Base-by-base conservation (phyloP, 768 basidiomycete species). In the Artomyces pyxidatus region DNA sequence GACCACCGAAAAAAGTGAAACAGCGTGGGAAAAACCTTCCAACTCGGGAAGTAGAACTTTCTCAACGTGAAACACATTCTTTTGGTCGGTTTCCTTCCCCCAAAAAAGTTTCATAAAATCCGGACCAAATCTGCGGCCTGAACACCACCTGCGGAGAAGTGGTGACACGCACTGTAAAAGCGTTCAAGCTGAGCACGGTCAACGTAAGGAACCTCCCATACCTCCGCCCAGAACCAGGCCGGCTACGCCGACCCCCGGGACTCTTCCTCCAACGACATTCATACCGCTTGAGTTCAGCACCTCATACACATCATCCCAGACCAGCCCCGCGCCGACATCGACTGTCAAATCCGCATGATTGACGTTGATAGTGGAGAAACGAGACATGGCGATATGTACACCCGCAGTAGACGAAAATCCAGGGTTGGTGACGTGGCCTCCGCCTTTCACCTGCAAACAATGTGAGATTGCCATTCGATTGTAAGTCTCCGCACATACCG, bases 351-450 rank as follows among this genome's bases (percentile, higher is more conserved):
- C 25, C 17, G 16, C 26, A 16, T 8, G n/a, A 35, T 50, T 30
- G 44, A 51, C 50, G 12, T 25, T 45, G 35, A 50, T 39, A 3
- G 44, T 29, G 30, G 25, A 23, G 44, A 59, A 60, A 6, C 48
- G 45, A 27, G 44, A 22, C 51, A 59, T 50, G 8, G 51, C 37
- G 26, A 60, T 59, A 28, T 58, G 56, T 19, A 60, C 50, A n/a
- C 59, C 59, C 0, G 51, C 37, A 4, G 59, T 60, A n/a, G 59
- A 60, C 23, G 55, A 60, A 50, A 60, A 59, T 6, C 59, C 59
- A 2, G 29, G 47, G 29, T 56, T 57, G 4, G 49, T 46, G 6
- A 51, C 21, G 49, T 60, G 59, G 9, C 59, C 59, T 6, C 59
- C 59, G 26, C 55, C 50, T 43, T 59, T 60, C 38, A 59, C 54